Evolutionary conservation across 2,329 filamentous ascomycete genomes (phyloP), one percentile per base, ranked within the genome.

Genomic region (Pseudocercospora pini-densiflorae): DNA sequence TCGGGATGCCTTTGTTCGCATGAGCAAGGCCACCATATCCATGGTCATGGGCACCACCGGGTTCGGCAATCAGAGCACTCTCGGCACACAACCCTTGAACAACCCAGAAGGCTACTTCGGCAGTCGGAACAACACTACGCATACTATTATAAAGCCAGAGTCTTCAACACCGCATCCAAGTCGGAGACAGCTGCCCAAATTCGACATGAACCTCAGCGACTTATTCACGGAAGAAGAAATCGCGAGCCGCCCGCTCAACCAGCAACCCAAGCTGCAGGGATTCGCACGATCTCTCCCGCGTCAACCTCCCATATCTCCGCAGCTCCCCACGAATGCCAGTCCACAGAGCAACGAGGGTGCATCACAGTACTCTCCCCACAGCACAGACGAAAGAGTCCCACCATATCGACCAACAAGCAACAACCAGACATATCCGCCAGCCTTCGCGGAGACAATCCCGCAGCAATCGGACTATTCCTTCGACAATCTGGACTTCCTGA

Each of bases 11-110:
- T 97, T 98, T 77, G 92, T 97, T 73, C 88, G 94, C 45, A 98
- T 97, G 82, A 94, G 92, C 74, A 97, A 95, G 81, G 94, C 94
- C 9, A 98, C 94, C 0, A 91, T 98, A 59, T 92, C 94, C 76
- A 97, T 97, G 94, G 93, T 92, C 72, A 90, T 94, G 77, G 92
- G 91, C 1, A 94, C 90, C 0, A 74, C 72, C 24, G 92, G 92
- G 0, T 96, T 96, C 70, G 92, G 92, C 23, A 71, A 72, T 14
- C 65, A 68, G 10, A 76, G 75, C 7, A 77, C 72, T 3, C 68
- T 77, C 24, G 73, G 70, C 55, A 73, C 73, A 4, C 74, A 75
- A 57, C 67, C 55, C 55, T 70, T 75, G n/a, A 72, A 70, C 51
- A 73, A 66, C 24, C 69, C 74, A 27, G 72, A 72, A 36, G 70